Base-by-base conservation (phyloP, 345 rosid genomes). In the Eucalyptus shirleyi region DNA sequence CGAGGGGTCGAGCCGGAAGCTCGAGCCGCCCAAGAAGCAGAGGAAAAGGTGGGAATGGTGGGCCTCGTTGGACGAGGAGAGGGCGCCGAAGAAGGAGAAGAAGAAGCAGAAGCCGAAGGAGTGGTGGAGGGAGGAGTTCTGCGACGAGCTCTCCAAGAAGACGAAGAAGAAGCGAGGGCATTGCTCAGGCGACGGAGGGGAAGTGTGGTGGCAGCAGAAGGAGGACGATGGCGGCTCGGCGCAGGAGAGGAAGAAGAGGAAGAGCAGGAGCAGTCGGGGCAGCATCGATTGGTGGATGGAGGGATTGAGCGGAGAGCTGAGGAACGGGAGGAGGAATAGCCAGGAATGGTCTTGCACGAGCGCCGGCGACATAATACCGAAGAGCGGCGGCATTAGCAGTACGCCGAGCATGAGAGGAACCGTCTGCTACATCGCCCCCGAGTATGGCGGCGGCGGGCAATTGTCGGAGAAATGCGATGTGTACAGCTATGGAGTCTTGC, bases 381-480 rank as follows among this genome's bases (percentile, higher is more conserved):
- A 91, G 90, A 96, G 99, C 87, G 95, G 96, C 15, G 98, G 97
- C 40, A 89, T 97, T 50, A 94, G 97, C 60, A 98, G 99, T 90
- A 97, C 99, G 2, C 99, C 99, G 9, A 98, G 99, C 89, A 97
- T 97, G 99, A 94, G 99, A 89, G 99, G 99, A 87, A 98, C 99
- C 2, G 95, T 98, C 53, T 97, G 98, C 90, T 98, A 98, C 69
- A 92, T 94, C 77, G 99, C 99, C 32, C 99, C 99, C 0, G 99
- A 98, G 91, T 98, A 93, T 13, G 93, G 98, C 26, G 96, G 95
- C 1, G 96, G 95, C 1, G 98, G 94, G 87, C 94, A 90, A 49
- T 87, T 98, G 67, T 97, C 99, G 1, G 99, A 97, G 86, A 98
- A 98, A 87, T 95, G 94, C 55, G 99, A 98, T 88, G 99, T 97